Evolutionary conservation across 2,329 filamentous ascomycete species (phyloP), one percentile per base, ranked within the genome.

Genomic region (Rhinocladiella mackenziei): DNA sequence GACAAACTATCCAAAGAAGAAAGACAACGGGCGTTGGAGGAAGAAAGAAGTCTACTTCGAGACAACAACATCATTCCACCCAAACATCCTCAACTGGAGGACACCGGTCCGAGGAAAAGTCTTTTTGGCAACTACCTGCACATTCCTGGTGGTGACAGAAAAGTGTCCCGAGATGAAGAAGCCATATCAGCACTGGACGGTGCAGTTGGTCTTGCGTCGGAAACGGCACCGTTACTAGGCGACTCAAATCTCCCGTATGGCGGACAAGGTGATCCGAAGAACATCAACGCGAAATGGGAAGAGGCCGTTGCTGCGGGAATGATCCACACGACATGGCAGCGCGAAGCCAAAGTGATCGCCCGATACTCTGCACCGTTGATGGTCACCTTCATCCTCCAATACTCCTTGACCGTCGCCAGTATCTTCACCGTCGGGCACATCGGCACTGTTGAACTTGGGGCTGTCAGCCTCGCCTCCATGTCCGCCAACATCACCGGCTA

Each of bases 311-410:
- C 80, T 1, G 78, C 84, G 0, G 88, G 89, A 8, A 77, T 81
- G 60, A 89, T 97, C 54, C 82, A 83, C 40, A 96, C 89, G 3
- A 94, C 88, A 4, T 97, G 89, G 89, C 83, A 85, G 64, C 80
- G 89, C 51, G 91, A 97, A 71, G 75, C 84, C 30, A 89, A 89
- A 68, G 89, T 89, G 1, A 75, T 97, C 29, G 69, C 76, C 20
- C 73, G 76, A 51, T 89, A 89, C 61, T 83, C 84, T 2, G 71
- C 74, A 20, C 85, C 85, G 1, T 68, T 91, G 38, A 78, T 88
- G 48, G 59, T 83, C 18, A 89, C 86, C 0, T 91, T 89, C 58
- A 53, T 89, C 39, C 71, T 92, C 22, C 86, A 92, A 62, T 91
- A 91, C 62, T 89, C 85, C 22, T 76, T 92, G 60, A 89, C 84